Base-by-base conservation (phyloP, 140 eudicot genomes). In the Ambrosia hybrid region DNA sequence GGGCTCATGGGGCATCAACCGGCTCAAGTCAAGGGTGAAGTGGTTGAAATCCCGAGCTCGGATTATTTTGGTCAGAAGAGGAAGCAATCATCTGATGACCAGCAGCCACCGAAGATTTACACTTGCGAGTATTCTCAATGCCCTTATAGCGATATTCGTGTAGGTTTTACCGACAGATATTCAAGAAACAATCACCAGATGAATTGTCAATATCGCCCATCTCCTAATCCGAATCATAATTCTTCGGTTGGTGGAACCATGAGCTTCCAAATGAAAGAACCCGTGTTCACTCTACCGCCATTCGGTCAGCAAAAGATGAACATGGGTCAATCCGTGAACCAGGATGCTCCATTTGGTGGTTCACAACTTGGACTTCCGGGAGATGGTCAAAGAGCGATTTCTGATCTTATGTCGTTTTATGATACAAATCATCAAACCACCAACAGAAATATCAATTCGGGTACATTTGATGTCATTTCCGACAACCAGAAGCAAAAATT, bases 351-450 rank as follows among this genome's bases (percentile, higher is more conserved):
- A 30, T 30, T 30, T 21, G 2, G 34, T 1, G 2, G 34, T 1
- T 30, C 2, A 0, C 2, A 1, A 30, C 55, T 75, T 82, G 55
- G 90, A 79, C 68, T 85, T 79, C 90, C 90, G 0, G 90, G 82
- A 66, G 87, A 85, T 45, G 90, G 85, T 65, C 87, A 85, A 63
- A 60, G 78, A 70, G 80, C 82, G 81, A 85, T 85, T 30, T 73
- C 81, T 38, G 85, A 82, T 21, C 87, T 85, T n/a, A 79, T 85
- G 87, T 85, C 90, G 26, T 76, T 85, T 6, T 85, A 85, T 21
- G 90, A 85, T 39, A 77, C 73, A 48, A 77, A 78, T 51, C 74
- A 43, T 43, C 48, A 43, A 43, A 7, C 48, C 48, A 43, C 48
- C 8, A 43, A 43, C 48, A 8, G 48, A 43, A 43, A 43, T 43